phyloP scores from a whole-genome alignment of 306 rosid species.

The Myrica gale region DNA sequence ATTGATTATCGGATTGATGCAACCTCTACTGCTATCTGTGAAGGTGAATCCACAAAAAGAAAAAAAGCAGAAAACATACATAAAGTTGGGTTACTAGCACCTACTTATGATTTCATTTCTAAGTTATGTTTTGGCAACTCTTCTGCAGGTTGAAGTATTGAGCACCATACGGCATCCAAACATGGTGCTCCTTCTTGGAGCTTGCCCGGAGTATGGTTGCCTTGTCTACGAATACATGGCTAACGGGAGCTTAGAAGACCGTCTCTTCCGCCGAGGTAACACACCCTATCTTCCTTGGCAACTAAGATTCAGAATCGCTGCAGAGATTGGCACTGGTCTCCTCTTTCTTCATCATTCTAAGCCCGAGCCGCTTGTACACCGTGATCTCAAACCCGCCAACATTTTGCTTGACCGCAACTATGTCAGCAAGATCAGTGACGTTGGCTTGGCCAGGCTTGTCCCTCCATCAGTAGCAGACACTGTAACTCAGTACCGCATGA shows the following conservation, averaged over 20 bases:
- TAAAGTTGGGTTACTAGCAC: no score
- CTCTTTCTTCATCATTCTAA: constrained; percentile 76
- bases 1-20: not conserved
- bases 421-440: constrained; percentile 92
- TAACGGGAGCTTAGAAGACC: constrained; percentile 83
- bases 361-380: constrained; percentile 93
- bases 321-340: constrained; percentile 81
- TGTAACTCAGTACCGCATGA: constrained; percentile 76
- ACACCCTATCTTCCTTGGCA: constrained; percentile 69
- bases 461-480: constrained; percentile 72
- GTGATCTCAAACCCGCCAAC: constrained; percentile 84
- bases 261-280: constrained; percentile 57
- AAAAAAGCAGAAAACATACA: not conserved
- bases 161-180: constrained; percentile 86
- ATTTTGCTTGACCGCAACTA: constrained; percentile 78
- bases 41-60: not conserved
- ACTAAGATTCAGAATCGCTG: constrained; percentile 69
- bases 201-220: constrained; percentile 82
- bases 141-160: constrained; percentile 64
- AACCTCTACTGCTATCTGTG: not conserved
- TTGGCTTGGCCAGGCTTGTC: constrained; percentile 85
- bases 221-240: constrained; percentile 85
- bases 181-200: constrained; percentile 93
- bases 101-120: not conserved
- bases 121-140: constrained; percentile 4